Base-by-base conservation (phyloP, 495 filamentous ascomycete species). In the Bryoglossum gracile region DNA sequence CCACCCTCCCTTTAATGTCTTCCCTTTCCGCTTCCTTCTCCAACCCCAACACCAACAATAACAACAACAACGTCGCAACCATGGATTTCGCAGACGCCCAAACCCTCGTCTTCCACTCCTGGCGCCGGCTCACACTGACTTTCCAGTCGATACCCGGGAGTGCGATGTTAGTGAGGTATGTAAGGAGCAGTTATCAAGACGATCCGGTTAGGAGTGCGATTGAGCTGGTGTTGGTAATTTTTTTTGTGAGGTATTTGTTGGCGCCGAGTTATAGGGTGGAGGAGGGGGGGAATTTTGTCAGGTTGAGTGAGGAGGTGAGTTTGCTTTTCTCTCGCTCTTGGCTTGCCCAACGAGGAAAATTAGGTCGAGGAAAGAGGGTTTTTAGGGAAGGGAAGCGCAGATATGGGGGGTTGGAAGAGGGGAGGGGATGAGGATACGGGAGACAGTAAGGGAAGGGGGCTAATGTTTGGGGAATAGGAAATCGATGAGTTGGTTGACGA, bases 401-500 rank as follows among this genome's bases (percentile, higher is more conserved):
- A n/a, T n/a, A n/a, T n/a, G n/a, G n/a, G 16, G 13, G 38, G 10
- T 42, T 10, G 35, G 18, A 42, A 8, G 19, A 6, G 19, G 4
- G 0, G 23, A 42, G 21, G n/a, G 38, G 19, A 25, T n/a, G n/a
- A n/a, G n/a, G n/a, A n/a, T n/a, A n/a, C n/a, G n/a, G n/a, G n/a
- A n/a, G n/a, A n/a, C n/a, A n/a, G n/a, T n/a, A 42, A 25, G n/a
- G 16, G 38, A n/a, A 3, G 22, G 9, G n/a, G 18, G 22, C 16
- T 3, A 51, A 47, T 42, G 48, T 9, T 17, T 28, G 10, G 22
- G 23, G 30, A 24, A 42, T 54, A 86, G 76, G 92, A 99, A 68
- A 91, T 99, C 54, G 92, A 99, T 61, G 92, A 99, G 55, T 72
- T 97, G 19, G 87, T 99, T 16, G 91, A 94, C 38, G 92, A 99